Evolutionary conservation across 345 rosid genomes (phyloP).

Genomic region (Sonneratia alba): DNA sequence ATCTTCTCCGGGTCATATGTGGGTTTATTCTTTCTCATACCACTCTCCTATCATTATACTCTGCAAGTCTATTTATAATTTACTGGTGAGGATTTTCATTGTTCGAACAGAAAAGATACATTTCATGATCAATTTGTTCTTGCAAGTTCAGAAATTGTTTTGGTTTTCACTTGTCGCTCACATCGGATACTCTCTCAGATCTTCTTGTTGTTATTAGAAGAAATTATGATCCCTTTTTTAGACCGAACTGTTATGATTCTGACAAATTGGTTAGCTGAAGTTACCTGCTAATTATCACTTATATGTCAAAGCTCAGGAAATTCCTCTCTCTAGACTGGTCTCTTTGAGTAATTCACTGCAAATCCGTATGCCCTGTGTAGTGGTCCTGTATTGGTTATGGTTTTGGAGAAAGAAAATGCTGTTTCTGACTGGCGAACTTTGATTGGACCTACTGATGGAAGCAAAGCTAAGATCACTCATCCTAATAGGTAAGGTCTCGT

Average conservation of each 20-base stretch:
- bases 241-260: not conserved
- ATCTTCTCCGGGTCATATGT: not conserved
- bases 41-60: not conserved
- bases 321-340: not conserved
- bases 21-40: not conserved
- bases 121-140: not conserved
- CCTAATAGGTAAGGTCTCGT: slow-evolving; percentile 45
- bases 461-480: slow-evolving; percentile 57
- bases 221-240: not conserved
- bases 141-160: not conserved
- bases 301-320: not conserved
- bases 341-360: not conserved
- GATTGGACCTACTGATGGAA: slow-evolving; percentile 77
- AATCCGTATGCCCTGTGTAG: slow-evolving; percentile 12
- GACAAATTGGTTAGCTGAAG: not conserved
- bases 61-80: not conserved
- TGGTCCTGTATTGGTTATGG: slow-evolving; percentile 75
- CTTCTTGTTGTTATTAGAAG: not conserved
- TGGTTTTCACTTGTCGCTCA: not conserved
- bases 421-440: slow-evolving; percentile 73
- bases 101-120: not conserved
- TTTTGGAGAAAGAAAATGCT: slow-evolving; percentile 69
- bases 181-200: not conserved
- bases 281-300: not conserved
- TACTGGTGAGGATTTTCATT: not conserved